Evolutionary conservation across 129 eudicot genomes (phyloP).

Genomic region (Flaveria robusta): DNA sequence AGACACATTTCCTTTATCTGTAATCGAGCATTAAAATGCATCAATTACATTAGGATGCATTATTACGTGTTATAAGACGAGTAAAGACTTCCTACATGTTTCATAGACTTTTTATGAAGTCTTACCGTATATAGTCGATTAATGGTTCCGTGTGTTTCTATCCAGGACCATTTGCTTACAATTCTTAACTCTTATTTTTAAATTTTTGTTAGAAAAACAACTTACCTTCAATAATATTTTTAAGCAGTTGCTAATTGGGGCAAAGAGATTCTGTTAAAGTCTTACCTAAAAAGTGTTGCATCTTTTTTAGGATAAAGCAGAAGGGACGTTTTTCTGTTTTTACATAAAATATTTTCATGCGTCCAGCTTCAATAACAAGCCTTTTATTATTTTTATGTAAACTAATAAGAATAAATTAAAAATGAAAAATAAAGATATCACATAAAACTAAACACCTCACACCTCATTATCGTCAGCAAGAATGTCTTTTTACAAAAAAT

Average conservation of each 20-base stretch:
- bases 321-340: not conserved
- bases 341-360: not conserved
- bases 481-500: no score
- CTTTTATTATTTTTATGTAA: not conserved
- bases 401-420: slow-evolving; percentile 2
- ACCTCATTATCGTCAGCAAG: no score
- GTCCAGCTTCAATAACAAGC: not conserved
- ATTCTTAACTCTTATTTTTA: not conserved
- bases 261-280: not conserved
- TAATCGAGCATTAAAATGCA: not conserved
- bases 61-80: slow-evolving; percentile 2
- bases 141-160: not conserved
- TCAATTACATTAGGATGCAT: not conserved
- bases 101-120: not conserved
- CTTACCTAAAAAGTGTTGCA: not conserved
- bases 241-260: not conserved
- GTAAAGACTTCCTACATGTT: slow-evolving; percentile 4
- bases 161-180: not conserved
- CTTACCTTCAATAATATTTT: not conserved
- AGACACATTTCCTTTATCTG: not conserved
- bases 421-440: no score
- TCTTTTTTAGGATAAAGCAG: not conserved
- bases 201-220: not conserved
- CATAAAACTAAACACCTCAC: no score
- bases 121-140: slow-evolving; percentile 1